A percentile compares a stretch with the other conserved stretches of the same genome.
phyloP scores from a whole-genome alignment of 139 green algal species.

The Micractinium conductrix region DNA sequence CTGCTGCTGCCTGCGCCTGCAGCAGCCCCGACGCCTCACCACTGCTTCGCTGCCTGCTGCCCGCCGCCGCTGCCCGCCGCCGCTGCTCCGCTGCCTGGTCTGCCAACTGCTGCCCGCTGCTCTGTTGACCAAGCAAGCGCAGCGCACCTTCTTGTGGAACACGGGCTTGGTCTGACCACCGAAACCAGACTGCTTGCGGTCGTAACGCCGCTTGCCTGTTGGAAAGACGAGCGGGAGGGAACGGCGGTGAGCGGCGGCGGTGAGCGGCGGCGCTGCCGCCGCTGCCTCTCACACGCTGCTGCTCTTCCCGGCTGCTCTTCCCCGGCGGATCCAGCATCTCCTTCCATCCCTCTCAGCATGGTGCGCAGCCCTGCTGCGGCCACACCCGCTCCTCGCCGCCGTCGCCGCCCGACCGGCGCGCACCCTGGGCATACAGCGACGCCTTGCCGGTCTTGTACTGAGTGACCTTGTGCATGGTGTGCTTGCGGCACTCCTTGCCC shows the following conservation, averaged over 20 bases:
- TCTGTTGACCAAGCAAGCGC: neutral
- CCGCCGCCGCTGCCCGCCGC: neutral
- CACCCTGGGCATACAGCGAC: conserved; percentile 96
- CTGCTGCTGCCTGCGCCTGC: neutral
- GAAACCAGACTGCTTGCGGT: conserved; percentile 98
- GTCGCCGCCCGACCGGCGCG: neutral
- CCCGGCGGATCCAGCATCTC: too few relatives aligned
- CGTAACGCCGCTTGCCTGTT: conserved; percentile 98
- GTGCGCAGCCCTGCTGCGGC: too few relatives aligned
- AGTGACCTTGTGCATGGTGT: conserved; percentile 98
- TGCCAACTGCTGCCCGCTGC: neutral
- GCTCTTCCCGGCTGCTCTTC: too few relatives aligned
- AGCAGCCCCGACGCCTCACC: neutral
- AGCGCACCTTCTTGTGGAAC: conserved; percentile 98
- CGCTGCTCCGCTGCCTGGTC: neutral
- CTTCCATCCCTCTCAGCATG: too few relatives aligned
- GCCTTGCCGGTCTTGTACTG: conserved; percentile 99
- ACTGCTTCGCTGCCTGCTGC: neutral
- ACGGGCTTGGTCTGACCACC: conserved; percentile 99
- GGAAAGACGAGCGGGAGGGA: neutral
- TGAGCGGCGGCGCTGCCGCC: too few relatives aligned
- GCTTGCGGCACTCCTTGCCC: conserved; percentile 96
- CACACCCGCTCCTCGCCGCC: neutral
- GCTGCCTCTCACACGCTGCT: too few relatives aligned
- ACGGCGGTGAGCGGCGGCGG: too few relatives aligned